These are phyloP conservation scores for Hydnomerulius pinastri DNA, from an alignment of 768 basidiomycete species.

Conservation along the genomic window DNA sequence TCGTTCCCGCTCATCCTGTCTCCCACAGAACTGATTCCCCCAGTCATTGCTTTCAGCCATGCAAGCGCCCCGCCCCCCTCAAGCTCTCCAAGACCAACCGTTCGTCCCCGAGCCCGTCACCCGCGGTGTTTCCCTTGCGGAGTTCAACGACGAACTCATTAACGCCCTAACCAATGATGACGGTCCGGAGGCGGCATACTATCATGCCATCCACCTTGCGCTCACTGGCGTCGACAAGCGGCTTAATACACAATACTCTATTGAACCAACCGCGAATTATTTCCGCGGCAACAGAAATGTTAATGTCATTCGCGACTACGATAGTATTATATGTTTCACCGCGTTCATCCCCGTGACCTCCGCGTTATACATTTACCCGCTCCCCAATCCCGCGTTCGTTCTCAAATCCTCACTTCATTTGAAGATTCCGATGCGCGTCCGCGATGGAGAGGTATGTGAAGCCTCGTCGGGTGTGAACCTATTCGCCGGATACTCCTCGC, in stretches of 20 bases:
- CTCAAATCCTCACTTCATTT: not conserved
- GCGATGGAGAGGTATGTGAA: not conserved
- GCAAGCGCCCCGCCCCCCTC: not conserved
- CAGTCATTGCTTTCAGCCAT: not conserved
- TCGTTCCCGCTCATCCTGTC: not conserved
- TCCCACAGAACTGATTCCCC: no score
- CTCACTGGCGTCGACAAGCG: not conserved
- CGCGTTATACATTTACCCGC: not conserved
- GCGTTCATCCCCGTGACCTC: not conserved
- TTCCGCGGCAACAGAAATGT: not conserved
- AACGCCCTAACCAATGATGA: not conserved
- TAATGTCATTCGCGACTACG: not conserved
- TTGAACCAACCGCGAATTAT: not conserved
- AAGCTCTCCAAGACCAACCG: no score
- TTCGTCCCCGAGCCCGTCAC: not conserved
- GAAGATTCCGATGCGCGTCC: not conserved
- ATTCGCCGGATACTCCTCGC: no score
- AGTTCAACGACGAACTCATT: not conserved
- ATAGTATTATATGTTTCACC: not conserved
- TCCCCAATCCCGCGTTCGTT: not conserved
- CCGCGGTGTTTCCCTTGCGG: not conserved
- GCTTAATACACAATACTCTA: not conserved
- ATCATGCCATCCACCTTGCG: not conserved
- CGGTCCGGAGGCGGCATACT: not conserved
- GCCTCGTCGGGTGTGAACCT: no score